Conservation (phyloP, 257 asterid genomes). For the Jasminum sambac region DNA sequence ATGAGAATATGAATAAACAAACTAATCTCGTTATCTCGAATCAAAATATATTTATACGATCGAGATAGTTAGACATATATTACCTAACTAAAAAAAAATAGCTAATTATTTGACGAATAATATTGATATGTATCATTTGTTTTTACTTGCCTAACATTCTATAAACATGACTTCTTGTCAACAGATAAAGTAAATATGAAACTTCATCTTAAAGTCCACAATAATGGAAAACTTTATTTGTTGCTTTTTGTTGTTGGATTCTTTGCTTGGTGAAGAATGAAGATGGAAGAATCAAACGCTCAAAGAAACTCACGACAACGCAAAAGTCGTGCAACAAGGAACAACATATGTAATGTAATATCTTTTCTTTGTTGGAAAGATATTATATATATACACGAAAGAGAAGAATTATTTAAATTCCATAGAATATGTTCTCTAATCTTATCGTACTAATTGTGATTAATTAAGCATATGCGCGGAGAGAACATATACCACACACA, state of each 20-base stretch:
- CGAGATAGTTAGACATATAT: too few species aligned
- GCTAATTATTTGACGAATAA: too few species aligned
- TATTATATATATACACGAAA: background rate
- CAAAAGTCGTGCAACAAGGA: constrained; percentile 15
- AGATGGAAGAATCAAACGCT: constrained; percentile 16
- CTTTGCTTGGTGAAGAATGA: constrained; percentile 19
- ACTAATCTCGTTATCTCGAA: too few species aligned
- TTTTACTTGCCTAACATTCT: background rate
- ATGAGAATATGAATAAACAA: too few species aligned
- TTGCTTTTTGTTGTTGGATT: constrained; percentile 23
- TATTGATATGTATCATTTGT: background rate
- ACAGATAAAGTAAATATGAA: background rate
- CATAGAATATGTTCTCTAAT: constrained; percentile 26
- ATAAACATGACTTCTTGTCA: background rate
- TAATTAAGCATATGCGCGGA: background rate
- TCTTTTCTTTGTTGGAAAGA: background rate
- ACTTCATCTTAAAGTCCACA: background rate
- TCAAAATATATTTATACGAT: too few species aligned
- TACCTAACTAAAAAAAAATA: too few species aligned
- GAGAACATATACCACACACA: background rate
- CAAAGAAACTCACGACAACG: background rate
- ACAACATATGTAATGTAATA: background rate
- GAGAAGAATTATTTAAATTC: background rate
- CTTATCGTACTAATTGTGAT: background rate
- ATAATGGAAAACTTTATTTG: background rate